Evolutionary conservation across 768 basidiomycete genomes (phyloP).

Genomic region (Boletus rex-veris): DNA sequence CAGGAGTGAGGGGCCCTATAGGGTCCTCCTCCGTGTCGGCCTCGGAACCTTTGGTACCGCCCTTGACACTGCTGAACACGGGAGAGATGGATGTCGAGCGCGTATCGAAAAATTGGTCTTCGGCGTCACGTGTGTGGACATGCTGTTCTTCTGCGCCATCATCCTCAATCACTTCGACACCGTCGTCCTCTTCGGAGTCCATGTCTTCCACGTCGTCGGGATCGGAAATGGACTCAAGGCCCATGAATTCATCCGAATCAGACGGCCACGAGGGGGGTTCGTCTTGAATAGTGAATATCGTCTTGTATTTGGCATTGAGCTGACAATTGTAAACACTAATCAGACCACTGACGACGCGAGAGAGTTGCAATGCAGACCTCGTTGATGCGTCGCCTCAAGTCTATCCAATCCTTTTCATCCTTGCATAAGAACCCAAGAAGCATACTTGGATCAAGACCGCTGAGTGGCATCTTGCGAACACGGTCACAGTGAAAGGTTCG

Average conservation of each 20-base stretch:
- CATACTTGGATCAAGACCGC: conserved; percentile 95
- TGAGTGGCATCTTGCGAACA: conserved; percentile 90
- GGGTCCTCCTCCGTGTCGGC: conserved; percentile 71
- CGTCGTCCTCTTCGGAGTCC: conserved; percentile 49
- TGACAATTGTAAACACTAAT: conserved; percentile 5
- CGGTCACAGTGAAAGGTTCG: conserved; percentile 96
- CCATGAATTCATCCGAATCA: conserved; percentile 70
- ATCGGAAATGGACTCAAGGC: conserved; percentile 80
- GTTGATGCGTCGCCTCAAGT: conserved; percentile 66
- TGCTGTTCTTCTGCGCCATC: conserved; percentile 31
- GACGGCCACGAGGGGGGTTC: conserved; percentile 82
- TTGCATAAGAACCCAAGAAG: conserved; percentile 87
- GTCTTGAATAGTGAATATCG: conserved; percentile 84
- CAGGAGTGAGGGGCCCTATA: conserved; percentile 67
- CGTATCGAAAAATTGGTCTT: conserved; percentile 55
- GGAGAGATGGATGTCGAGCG: conserved; percentile 44
- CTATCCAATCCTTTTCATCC: conserved; percentile 81
- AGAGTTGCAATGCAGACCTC: conserved; percentile 50
- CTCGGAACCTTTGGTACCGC: conserved; percentile 47
- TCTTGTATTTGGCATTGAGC: conserved; percentile 49
- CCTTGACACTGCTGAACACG: conserved; percentile 34
- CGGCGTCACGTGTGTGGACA: conserved; percentile 29
- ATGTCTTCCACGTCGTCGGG: conserved; percentile 68
- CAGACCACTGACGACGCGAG: not conserved
- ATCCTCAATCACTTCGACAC: conserved; percentile 29